Percentiles rank a stretch among this genome's conserved stretches.
These are phyloP conservation scores for Scenedesmus sp. DNA, from an alignment of 163 green algal genomes.

Conservation along the genomic window DNA sequence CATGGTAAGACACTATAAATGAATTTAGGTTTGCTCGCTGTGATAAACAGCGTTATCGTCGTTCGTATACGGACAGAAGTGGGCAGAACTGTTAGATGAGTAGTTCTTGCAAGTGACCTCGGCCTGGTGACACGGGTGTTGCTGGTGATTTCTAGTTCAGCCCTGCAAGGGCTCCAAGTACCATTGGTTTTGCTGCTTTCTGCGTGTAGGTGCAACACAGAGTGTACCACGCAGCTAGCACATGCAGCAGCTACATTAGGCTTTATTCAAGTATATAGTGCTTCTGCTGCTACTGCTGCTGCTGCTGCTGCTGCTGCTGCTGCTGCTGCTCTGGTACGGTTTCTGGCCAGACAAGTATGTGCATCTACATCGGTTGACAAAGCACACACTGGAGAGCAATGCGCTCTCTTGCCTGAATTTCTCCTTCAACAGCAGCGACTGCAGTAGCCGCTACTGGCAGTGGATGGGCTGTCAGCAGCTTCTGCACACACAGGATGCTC, in stretches of 20 bases:
- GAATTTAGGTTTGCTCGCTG: no score
- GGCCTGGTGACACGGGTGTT: neutral
- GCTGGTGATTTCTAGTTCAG: neutral
- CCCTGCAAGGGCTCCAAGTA: no score
- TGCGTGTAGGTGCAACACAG: no score
- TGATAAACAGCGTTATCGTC: no score
- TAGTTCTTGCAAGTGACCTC: neutral
- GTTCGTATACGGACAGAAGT: neutral
- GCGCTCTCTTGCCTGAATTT: neutral
- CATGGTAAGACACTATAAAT: neutral
- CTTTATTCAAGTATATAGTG: no score
- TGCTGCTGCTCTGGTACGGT: neutral
- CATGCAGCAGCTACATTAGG: no score
- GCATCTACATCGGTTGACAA: no score
- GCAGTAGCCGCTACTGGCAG: neutral
- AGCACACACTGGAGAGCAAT: neutral
- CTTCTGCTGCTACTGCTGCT: no score
- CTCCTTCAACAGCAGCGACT: neutral
- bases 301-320: no score
- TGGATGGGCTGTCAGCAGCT: neutral
- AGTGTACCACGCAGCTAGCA: neutral
- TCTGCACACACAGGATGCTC: neutral
- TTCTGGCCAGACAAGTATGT: neutral
- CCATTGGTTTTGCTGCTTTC: no score
- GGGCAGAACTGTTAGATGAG: neutral